These are phyloP conservation scores for Antrodiella citrinella DNA, from an alignment of 768 basidiomycete genomes.

Conservation along the genomic window DNA sequence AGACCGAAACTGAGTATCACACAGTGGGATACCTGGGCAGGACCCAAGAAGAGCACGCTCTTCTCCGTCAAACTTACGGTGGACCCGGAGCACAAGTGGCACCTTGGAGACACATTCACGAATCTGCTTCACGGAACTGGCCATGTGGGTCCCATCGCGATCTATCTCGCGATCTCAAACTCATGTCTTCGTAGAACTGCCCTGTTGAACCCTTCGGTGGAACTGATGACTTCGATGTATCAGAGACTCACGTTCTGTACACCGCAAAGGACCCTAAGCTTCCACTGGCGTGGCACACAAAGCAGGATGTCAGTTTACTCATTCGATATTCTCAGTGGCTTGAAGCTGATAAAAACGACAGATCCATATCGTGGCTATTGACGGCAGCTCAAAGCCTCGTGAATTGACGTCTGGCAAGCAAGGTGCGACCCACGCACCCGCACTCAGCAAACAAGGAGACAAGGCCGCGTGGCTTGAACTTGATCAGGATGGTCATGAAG, in stretches of 20 bases:
- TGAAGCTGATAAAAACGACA: conserved; percentile 18
- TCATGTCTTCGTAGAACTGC: conserved; percentile 33
- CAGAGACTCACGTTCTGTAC: conserved; percentile 61
- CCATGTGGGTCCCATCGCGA: conserved; percentile 43
- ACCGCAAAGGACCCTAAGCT: conserved; percentile 80
- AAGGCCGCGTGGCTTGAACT: conserved; percentile 87
- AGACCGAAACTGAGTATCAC: not conserved
- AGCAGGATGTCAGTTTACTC: conserved; percentile 55
- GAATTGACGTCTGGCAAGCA: conserved; percentile 80
- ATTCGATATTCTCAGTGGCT: not conserved
- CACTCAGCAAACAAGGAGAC: conserved; percentile 56
- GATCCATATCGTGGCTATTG: conserved; percentile 65
- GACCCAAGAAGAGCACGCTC: conserved; percentile 61
- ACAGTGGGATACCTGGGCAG: conserved; percentile 57
- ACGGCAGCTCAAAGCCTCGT: conserved; percentile 35
- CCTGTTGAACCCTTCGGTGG: conserved; percentile 89
- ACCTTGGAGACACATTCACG: conserved; percentile 41
- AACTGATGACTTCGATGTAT: conserved; percentile 73
- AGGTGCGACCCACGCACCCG: conserved; percentile 73
- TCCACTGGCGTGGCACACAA: conserved; percentile 78
- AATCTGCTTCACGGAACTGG: conserved; percentile 60
- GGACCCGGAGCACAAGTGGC: conserved; percentile 43
- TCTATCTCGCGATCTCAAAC: not conserved
- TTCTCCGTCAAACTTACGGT: conserved; percentile 57
- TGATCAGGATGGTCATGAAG: conserved; percentile 82